Evolutionary conservation across 2,329 filamentous ascomycete species (phyloP), one percentile per base, ranked within the genome.

Genomic region (Cladosporium sphaerospermum): DNA sequence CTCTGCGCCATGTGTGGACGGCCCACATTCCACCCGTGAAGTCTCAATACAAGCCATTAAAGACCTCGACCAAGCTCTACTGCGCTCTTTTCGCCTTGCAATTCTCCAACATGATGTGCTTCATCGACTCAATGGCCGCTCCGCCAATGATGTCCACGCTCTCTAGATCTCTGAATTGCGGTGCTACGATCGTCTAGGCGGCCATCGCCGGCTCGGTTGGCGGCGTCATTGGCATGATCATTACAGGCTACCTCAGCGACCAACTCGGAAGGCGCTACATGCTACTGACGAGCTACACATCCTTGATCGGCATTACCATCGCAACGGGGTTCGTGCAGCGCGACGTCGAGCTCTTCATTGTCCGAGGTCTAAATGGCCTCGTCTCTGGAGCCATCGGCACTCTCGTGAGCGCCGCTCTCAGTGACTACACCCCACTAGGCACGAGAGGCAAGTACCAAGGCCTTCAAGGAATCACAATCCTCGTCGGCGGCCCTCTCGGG

Each of bases 361-460:
- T 54, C 14, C 53, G 57, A 8, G 60, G 52, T 2, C 39, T 56
- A 28, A 58, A 54, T 18, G 61, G 61, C 5, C 48, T 59, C 8
- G 57, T 57, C 2, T 55, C 53, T 1, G 61, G 61, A 8, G 57
- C 55, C 19, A 57, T 63, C 43, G 57, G 55, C 1, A 62, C 58
- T 16, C 52, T 63, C 16, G 56, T 62, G 50, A 62, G 62, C 51
- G 60, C 62, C 16, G 54, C 60, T 1, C 57, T 60, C 39, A 62
- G 56, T 43, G 61, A 63, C 43, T 57, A 59, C 32, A 45, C 57
- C 9, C 55, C 59, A 1, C 39, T 46, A 33, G 44, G 53, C 37
- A 52, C 56, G 11, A n/a, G 61, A 23, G 42, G 52, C 14, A 50
- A 54, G 32, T 59, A 54, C 31, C 61, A 63, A 53, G 60, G 59